Conservation (phyloP, 2,329 filamentous ascomycete species). For the Lachnellula suecica region DNA sequence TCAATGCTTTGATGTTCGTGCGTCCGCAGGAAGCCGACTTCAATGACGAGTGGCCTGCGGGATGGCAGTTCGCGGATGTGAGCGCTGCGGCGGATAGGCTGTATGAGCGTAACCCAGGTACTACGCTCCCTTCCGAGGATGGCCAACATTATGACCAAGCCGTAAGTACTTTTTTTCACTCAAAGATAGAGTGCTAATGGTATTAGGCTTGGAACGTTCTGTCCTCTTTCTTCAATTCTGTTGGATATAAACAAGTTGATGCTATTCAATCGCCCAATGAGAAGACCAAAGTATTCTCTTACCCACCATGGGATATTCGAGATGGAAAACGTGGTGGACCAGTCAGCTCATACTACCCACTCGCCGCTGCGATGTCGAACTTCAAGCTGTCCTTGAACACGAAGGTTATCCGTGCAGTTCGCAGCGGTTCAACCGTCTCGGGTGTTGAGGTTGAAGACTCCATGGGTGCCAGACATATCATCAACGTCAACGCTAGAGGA, state of each 20-base stretch:
- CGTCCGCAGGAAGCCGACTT: slow-evolving; percentile 64
- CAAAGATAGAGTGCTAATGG: neutral
- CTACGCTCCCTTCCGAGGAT: slow-evolving; percentile 62
- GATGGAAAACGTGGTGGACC: slow-evolving; percentile 67
- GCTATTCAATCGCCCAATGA: slow-evolving; percentile 47
- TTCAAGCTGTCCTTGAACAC: slow-evolving; percentile 67
- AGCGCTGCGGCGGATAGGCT: slow-evolving; percentile 56
- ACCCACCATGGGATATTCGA: slow-evolving; percentile 64
- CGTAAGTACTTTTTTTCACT: slow-evolving; percentile 25
- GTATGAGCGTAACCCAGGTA: slow-evolving; percentile 69
- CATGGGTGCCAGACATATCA: slow-evolving; percentile 36
- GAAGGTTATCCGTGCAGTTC: slow-evolving; percentile 62
- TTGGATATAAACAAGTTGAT: slow-evolving; percentile 50
- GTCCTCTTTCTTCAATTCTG: slow-evolving; percentile 43
- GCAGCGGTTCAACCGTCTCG: slow-evolving; percentile 57
- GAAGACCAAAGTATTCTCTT: slow-evolving; percentile 64
- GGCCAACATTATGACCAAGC: slow-evolving; percentile 63
- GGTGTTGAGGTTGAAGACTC: slow-evolving; percentile 55
- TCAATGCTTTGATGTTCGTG: slow-evolving; percentile 69
- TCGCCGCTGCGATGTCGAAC: slow-evolving; percentile 56
- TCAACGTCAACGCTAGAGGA: slow-evolving; percentile 27
- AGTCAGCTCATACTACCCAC: slow-evolving; percentile 67
- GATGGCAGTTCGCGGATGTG: slow-evolving; percentile 68
- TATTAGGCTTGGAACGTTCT: slow-evolving; percentile 56
- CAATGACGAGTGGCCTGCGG: slow-evolving; percentile 64